These are phyloP conservation scores for Didymella lethalis DNA, from an alignment of 2,329 filamentous ascomycete genomes.

Conservation along the genomic window DNA sequence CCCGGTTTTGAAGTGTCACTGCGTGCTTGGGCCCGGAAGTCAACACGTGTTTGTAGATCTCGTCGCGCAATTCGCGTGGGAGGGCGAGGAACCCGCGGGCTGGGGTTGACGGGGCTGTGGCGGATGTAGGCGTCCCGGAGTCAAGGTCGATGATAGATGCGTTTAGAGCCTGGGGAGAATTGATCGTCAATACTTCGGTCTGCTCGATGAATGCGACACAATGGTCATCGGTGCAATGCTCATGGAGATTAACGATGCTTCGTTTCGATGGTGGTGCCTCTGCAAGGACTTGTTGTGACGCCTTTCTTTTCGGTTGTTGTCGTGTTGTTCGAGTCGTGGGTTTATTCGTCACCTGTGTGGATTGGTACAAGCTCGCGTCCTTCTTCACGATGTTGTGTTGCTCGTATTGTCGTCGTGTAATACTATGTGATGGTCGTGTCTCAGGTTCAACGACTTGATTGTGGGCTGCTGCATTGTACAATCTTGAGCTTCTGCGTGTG, in stretches of 20 bases:
- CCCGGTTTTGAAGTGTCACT: slow-evolving; percentile 13
- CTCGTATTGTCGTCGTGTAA: neutral
- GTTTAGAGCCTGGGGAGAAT: neutral
- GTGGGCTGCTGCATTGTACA: neutral
- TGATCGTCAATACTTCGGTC: neutral
- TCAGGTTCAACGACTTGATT: neutral
- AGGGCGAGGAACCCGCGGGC: slow-evolving; percentile 28
- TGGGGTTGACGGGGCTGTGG: neutral
- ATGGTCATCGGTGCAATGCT: neutral
- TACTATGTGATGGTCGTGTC: neutral
- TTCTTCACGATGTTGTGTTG: neutral
- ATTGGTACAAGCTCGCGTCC: neutral
- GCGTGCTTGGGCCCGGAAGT: neutral
- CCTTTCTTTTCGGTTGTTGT: neutral
- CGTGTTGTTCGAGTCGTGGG: neutral
- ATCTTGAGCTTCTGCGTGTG: neutral
- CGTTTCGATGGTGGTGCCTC: neutral
- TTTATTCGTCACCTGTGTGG: neutral
- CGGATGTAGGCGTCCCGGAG: neutral
- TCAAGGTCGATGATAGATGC: neutral
- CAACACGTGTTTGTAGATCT: slow-evolving; percentile 29
- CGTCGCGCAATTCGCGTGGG: slow-evolving; percentile 29
- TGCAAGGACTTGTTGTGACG: neutral
- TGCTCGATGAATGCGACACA: neutral
- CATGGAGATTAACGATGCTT: neutral